Base-by-base conservation (phyloP, 352 stramenopile genomes). In the Phytopythium vexans region DNA sequence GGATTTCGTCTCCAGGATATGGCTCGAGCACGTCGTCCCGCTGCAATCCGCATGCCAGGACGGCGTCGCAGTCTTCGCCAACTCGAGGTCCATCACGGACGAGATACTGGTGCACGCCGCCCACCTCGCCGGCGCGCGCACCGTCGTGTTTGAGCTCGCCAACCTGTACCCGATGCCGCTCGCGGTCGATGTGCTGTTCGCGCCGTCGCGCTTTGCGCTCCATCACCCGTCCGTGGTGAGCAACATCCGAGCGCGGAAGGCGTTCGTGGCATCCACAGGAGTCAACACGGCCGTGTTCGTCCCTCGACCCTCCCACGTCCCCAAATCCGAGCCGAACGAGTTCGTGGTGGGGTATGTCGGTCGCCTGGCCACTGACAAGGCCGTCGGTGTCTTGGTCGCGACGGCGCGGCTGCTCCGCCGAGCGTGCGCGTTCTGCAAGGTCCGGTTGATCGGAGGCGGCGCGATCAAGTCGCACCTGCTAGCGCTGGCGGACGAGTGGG, bases 281-380 rank as follows among this genome's bases (percentile, higher is more conserved):
- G 51, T 88, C 39, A 52, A 81, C 35, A 73, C 51, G 1, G 32
- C 57, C 14, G 3, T 62, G n/a, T 86, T 88, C 42, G 37, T 12
- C 33, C 32, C 42, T 16, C 34, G 36, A 43, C 9, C 39, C 38
- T 37, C 36, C 8, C n/a, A 21, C 21, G 11, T 3, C 8, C 4
- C 7, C 4, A 4, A 31, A 39, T 14, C 15, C 11, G 15, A 53
- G 27, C n/a, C 49, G 2, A 10, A 57, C 0, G 8, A 47, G 1
- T 84, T 84, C 53, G 56, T 74, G 11, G 61, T 86, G 37, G 75
- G 75, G 11, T 82, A 77, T 44, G 41, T 86, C 0, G 75, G 72
- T 1, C 68, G 75, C 14, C 47, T 86, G 4, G 36, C 62, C n/a
- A 63, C 66, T 0, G 75, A 86, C 15, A 86, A 86, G 50, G 80